phyloP scores from a whole-genome alignment of 257 asterid genomes.

The Penstemon davidsonii region DNA sequence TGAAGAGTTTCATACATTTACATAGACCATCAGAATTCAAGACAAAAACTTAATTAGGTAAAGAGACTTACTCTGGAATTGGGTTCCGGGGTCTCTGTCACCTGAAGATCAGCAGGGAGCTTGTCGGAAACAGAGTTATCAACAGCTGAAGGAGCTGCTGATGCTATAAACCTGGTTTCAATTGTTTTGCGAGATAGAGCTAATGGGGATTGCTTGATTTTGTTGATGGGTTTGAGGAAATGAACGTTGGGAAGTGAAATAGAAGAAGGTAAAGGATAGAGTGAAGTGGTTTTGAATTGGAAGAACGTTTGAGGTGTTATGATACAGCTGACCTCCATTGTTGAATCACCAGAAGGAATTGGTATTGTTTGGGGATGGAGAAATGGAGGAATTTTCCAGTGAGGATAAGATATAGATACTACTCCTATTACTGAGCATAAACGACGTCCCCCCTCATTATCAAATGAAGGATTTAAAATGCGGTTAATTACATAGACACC shows the following conservation, averaged over 20 bases:
- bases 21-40: neutral
- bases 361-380: neutral
- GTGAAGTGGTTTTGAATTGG: conserved; percentile 38
- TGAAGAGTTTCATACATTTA: neutral
- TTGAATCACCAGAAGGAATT: conserved; percentile 13
- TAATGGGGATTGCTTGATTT: conserved; percentile 26
- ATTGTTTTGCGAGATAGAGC: conserved; percentile 1
- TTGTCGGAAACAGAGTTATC: conserved; percentile 46
- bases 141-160: conserved; percentile 48
- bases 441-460: conserved; percentile 15
- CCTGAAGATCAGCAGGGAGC: conserved; percentile 78
- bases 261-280: conserved; percentile 31
- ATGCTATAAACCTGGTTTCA: conserved; percentile 37
- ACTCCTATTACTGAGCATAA: neutral
- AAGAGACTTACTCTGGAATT: conserved; percentile 65
- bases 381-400: neutral
- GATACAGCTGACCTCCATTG: conserved; percentile 57
- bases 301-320: conserved; percentile 43
- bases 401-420: conserved; percentile 30
- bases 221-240: conserved; percentile 39
- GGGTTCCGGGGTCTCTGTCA: conserved; percentile 68
- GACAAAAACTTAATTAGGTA: neutral
- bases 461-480: neutral
- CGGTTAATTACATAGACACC: neutral
- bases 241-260: conserved; percentile 24